Percentiles rank a stretch among this genome's conserved stretches.
These are phyloP conservation scores for Isatis lusitanica DNA, from an alignment of 441 rosid species.

Conservation along the genomic window DNA sequence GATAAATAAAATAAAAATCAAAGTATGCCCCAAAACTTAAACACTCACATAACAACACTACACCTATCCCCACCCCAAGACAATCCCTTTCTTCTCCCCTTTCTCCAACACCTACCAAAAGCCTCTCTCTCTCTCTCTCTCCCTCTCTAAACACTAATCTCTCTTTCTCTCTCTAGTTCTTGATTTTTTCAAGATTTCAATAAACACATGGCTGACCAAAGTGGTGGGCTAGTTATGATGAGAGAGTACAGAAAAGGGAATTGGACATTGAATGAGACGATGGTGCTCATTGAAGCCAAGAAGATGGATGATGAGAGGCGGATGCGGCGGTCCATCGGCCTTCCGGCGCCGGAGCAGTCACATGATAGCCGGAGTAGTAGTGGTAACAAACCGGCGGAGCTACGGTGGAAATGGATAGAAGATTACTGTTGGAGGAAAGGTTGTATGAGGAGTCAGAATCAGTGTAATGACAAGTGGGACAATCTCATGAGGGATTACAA, in stretches of 20 bases:
- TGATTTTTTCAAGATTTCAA: slow-evolving; percentile 41
- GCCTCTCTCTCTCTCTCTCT: slow-evolving; percentile 24
- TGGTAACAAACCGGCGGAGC: slow-evolving; percentile 60
- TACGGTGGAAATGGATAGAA: slow-evolving; percentile 96
- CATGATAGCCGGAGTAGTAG: slow-evolving; percentile 41
- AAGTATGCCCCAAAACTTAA: slow-evolving; percentile 21
- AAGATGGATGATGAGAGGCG: slow-evolving; percentile 86
- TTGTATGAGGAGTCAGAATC: slow-evolving; percentile 86
- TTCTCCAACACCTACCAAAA: slow-evolving; percentile 38
- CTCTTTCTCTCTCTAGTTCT: slow-evolving; percentile 34
- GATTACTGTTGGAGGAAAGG: slow-evolving; percentile 80
- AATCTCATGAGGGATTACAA: slow-evolving; percentile 96
- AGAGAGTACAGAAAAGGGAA: slow-evolving; percentile 91
- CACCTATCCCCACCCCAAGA: slow-evolving; percentile 33
- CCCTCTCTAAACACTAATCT: slow-evolving; percentile 14
- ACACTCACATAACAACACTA: slow-evolving; percentile 28
- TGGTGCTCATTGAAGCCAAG: slow-evolving; percentile 84
- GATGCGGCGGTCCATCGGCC: slow-evolving; percentile 49
- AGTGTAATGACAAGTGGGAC: slow-evolving; percentile 97
- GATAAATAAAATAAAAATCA: neutral
- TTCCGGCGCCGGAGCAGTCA: slow-evolving; percentile 30
- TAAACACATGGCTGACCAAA: slow-evolving; percentile 40
- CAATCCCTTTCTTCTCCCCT: slow-evolving; percentile 38
- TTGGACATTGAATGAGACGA: slow-evolving; percentile 79
- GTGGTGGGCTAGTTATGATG: slow-evolving; percentile 37